Evolutionary conservation across 169 alveolate species (phyloP).

Genomic region (Eimeria acervulina): DNA sequence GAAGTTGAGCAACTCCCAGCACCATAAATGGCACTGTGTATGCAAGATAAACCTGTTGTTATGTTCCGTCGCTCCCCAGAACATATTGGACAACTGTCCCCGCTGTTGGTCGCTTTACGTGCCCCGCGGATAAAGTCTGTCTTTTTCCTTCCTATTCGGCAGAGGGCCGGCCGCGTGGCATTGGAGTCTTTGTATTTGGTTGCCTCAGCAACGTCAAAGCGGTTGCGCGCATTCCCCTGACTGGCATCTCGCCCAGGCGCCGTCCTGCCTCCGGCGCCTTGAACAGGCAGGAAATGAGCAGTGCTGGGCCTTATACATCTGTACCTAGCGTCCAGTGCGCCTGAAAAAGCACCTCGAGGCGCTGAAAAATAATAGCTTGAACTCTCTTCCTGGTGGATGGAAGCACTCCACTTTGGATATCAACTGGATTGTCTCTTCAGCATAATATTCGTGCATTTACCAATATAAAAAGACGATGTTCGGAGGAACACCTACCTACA

Average conservation of each 20-base stretch:
- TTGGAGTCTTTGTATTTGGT: neutral
- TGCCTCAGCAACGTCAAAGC: neutral
- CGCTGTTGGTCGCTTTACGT: neutral
- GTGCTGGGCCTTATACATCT: neutral
- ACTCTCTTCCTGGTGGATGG: neutral
- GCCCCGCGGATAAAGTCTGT: neutral
- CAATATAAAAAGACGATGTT: neutral
- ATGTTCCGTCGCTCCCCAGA: neutral
- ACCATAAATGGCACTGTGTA: neutral
- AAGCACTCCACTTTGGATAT: neutral
- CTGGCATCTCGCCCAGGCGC: neutral
- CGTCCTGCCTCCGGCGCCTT: neutral
- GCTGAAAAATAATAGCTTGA: neutral
- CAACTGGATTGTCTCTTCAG: neutral
- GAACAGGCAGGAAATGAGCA: neutral
- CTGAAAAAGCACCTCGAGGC: neutral
- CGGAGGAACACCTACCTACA: neutral
- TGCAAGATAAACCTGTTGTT: neutral
- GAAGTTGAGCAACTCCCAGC: neutral
- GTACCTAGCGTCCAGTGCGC: neutral
- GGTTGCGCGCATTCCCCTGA: neutral
- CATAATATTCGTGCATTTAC: neutral
- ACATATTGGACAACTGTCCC: neutral
- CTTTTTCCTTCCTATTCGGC: neutral
- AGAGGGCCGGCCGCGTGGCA: neutral